These are phyloP conservation scores for Pittosporum tobira DNA, from an alignment of 129 eudicot genomes.

Conservation along the genomic window DNA sequence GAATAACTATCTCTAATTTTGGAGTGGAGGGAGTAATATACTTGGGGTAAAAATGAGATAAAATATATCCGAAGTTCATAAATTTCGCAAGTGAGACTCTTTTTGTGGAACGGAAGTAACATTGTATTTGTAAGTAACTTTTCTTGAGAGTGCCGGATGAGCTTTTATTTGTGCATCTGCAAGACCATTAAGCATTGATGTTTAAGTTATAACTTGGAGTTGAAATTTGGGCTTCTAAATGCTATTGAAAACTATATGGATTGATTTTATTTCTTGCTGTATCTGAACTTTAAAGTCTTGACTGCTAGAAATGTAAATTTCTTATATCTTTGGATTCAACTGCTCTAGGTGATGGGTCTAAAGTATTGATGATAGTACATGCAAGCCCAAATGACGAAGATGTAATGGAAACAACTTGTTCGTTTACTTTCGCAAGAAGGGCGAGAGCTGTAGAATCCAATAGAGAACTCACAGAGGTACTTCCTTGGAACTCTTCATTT, in stretches of 20 bases:
- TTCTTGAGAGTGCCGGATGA: no score
- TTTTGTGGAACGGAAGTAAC: no score
- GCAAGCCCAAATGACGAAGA: constrained; percentile 68
- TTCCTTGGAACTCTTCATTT: not conserved
- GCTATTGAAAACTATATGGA: no score
- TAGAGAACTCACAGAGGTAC: constrained; percentile 32
- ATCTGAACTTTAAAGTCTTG: no score
- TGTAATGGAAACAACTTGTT: constrained; percentile 57
- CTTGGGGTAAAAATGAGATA: no score
- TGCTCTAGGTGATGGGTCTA: constrained; percentile 59
- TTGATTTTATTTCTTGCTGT: no score
- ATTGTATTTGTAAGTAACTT: no score
- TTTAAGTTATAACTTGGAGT: not conserved
- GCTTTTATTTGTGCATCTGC: not conserved
- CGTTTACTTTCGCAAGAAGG: constrained; percentile 49
- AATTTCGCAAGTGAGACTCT: no score
- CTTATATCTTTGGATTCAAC: not conserved
- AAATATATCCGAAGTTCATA: no score
- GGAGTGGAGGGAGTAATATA: no score
- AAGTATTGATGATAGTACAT: constrained; percentile 66
- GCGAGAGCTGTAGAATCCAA: constrained; percentile 39
- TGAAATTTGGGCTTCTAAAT: not conserved
- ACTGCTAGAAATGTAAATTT: not conserved
- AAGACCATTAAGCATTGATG: not conserved
- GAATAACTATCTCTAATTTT: no score